These are phyloP conservation scores for Xylaria grammica DNA, from an alignment of 495 filamentous ascomycete genomes.

Conservation along the genomic window DNA sequence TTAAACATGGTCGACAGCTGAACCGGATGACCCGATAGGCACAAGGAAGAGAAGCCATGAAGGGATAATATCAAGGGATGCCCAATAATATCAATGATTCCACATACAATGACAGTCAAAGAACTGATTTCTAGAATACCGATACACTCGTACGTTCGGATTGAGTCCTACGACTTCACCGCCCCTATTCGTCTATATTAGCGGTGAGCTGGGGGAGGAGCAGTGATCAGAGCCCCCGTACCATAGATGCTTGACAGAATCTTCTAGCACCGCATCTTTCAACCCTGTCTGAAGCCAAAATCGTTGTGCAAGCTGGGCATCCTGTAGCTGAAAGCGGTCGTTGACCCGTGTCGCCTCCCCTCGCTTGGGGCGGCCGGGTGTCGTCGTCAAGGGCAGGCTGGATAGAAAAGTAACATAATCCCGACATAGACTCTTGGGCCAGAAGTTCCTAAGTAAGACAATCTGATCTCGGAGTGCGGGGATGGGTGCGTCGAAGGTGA, in stretches of 20 bases:
- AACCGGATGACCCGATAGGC: neutral
- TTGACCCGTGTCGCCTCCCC: slow-evolving; percentile 88
- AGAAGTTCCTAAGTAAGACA: slow-evolving; percentile 76
- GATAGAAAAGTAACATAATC: slow-evolving; percentile 79
- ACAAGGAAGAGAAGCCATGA: neutral
- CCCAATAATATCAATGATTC: slow-evolving; percentile 6
- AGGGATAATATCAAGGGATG: neutral
- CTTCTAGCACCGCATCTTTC: slow-evolving; percentile 49
- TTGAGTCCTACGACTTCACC: slow-evolving; percentile 86
- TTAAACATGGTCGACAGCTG: neutral
- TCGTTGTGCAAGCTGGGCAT: slow-evolving; percentile 72
- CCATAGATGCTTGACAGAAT: slow-evolving; percentile 38
- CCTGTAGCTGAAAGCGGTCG: slow-evolving; percentile 86
- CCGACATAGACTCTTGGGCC: slow-evolving; percentile 78
- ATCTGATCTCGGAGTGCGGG: slow-evolving; percentile 65
- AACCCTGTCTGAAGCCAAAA: slow-evolving; percentile 72
- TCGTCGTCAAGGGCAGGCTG: slow-evolving; percentile 77
- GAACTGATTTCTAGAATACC: slow-evolving; percentile 86
- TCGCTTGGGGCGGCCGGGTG: slow-evolving; percentile 81
- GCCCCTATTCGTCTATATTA: slow-evolving; percentile 63
- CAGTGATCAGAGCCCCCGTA: slow-evolving; percentile 28
- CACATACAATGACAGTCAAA: slow-evolving; percentile 84
- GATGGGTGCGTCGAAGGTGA: slow-evolving; percentile 63
- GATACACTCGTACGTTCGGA: slow-evolving; percentile 87
- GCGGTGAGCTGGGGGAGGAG: slow-evolving; percentile 16